These are phyloP conservation scores for Paraconiothyrium sp. DNA, from an alignment of 2,329 filamentous ascomycete species.

Conservation along the genomic window DNA sequence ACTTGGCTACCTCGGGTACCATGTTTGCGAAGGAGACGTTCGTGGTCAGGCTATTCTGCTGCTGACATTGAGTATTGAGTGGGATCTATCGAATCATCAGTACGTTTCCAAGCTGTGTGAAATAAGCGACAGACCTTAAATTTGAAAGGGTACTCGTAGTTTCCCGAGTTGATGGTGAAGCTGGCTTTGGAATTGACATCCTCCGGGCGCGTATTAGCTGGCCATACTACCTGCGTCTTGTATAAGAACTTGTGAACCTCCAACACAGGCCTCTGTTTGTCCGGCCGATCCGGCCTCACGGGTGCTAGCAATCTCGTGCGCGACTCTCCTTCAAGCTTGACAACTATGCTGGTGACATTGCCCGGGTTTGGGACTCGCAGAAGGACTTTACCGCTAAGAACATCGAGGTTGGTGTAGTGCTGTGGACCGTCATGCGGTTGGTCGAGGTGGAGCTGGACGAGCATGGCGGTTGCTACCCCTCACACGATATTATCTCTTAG, in stretches of 20 bases:
- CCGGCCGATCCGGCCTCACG: constrained; percentile 51
- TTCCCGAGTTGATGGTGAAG: constrained; percentile 72
- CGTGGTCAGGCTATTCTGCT: constrained; percentile 48
- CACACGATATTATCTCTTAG: background rate
- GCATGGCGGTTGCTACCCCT: constrained; percentile 9
- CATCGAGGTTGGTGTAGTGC: constrained; percentile 83
- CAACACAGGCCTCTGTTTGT: constrained; percentile 57
- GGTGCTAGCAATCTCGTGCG: constrained; percentile 70
- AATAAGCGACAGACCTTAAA: constrained; percentile 70
- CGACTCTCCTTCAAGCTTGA: constrained; percentile 85
- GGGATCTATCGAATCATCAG: constrained; percentile 50
- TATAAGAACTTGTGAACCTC: constrained; percentile 75
- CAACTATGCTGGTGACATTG: constrained; percentile 67
- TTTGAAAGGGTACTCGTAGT: constrained; percentile 79
- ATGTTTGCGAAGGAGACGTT: constrained; percentile 56
- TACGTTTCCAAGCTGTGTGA: background rate
- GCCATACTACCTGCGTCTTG: constrained; percentile 76
- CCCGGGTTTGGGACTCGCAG: constrained; percentile 56
- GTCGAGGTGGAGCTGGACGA: constrained; percentile 73
- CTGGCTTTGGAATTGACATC: constrained; percentile 54
- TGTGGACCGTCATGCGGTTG: constrained; percentile 61
- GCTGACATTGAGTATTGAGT: constrained; percentile 76
- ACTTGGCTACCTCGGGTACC: constrained; percentile 56
- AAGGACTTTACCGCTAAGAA: constrained; percentile 67
- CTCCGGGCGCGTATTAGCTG: constrained; percentile 58